Conservation (phyloP, 306 rosid species). For the Malus sieversii region DNA sequence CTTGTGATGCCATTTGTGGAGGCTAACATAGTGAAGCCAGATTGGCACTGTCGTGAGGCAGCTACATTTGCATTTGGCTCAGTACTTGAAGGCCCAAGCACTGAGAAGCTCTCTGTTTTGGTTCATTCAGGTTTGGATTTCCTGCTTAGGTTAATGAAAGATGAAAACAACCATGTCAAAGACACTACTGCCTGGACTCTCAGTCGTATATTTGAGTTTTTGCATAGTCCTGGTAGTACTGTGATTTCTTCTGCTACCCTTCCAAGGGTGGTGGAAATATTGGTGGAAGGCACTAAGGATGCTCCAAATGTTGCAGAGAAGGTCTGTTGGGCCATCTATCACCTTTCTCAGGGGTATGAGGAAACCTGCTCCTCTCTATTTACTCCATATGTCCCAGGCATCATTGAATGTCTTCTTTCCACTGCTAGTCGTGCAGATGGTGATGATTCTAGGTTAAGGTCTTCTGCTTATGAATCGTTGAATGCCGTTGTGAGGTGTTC, state of each 20-base stretch:
- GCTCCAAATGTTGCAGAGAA: slow-evolving; percentile 30
- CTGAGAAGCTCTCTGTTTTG: slow-evolving; percentile 16
- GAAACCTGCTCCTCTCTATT: slow-evolving; percentile 24
- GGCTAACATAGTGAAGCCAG: slow-evolving; percentile 25
- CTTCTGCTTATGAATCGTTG: slow-evolving; percentile 34
- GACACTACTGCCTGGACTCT: slow-evolving; percentile 40
- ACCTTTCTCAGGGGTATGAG: slow-evolving; percentile 29
- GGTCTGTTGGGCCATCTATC: slow-evolving; percentile 33
- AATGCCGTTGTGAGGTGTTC: slow-evolving; percentile 33
- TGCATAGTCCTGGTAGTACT: slow-evolving; percentile 25
- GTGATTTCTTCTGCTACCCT: slow-evolving; percentile 23
- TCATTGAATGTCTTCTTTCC: slow-evolving; percentile 18
- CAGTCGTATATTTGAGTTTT: slow-evolving; percentile 28
- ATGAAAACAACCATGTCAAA: slow-evolving; percentile 29
- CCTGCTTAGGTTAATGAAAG: slow-evolving; percentile 19
- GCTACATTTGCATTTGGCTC: slow-evolving; percentile 35
- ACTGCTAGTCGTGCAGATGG: slow-evolving; percentile 35
- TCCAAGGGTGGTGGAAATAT: slow-evolving; percentile 18
- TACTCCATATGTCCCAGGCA: slow-evolving; percentile 20
- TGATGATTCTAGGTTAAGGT: slow-evolving; percentile 27
- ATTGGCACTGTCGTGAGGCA: slow-evolving; percentile 35
- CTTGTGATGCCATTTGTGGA: slow-evolving; percentile 38
- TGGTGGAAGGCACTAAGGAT: slow-evolving; percentile 27
- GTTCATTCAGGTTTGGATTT: slow-evolving; percentile 27
- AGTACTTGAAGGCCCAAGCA: slow-evolving; percentile 28